A percentile compares a stretch with the other conserved stretches of the same genome.
phyloP scores from a whole-genome alignment of 305 asterid species.

The Fraxinus paxiana region DNA sequence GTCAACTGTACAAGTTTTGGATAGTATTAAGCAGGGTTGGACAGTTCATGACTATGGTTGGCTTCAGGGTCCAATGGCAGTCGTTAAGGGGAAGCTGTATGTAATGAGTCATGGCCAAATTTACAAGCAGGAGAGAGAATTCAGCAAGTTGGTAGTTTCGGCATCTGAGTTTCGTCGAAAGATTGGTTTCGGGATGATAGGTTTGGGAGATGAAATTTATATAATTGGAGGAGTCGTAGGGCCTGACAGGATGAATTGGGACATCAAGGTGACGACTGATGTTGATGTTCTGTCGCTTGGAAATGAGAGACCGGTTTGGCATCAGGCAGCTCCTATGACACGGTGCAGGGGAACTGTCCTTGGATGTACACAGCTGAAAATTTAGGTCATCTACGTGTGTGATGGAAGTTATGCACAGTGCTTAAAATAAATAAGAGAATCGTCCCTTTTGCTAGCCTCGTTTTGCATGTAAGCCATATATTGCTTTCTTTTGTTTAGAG shows the following conservation, averaged over 20 bases:
- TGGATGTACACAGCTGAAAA: constrained; percentile 77
- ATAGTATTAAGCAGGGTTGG: constrained; percentile 69
- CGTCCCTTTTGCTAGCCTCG: background rate
- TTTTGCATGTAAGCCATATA: constrained; percentile 18
- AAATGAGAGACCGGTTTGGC: constrained; percentile 82
- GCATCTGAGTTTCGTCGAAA: constrained; percentile 80
- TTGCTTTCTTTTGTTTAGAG: constrained; percentile 19
- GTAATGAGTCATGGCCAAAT: constrained; percentile 83
- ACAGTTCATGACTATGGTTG: constrained; percentile 73
- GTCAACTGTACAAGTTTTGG: constrained; percentile 76
- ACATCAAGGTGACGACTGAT: constrained; percentile 61
- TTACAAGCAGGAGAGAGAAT: constrained; percentile 68
- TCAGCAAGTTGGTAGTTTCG: constrained; percentile 50
- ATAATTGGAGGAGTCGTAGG: constrained; percentile 89
- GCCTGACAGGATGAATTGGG: constrained; percentile 83
- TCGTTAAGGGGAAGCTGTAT: constrained; percentile 74
- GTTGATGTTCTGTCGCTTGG: constrained; percentile 74
- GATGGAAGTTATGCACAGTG: background rate
- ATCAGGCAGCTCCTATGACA: constrained; percentile 83
- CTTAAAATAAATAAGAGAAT: constrained; percentile 8
- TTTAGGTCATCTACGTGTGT: constrained; percentile 36
- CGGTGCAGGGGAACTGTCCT: constrained; percentile 78
- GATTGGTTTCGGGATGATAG: constrained; percentile 82
- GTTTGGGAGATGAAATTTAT: constrained; percentile 74
- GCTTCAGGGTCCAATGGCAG: constrained; percentile 96